These are phyloP conservation scores for Trichophaea hybrida DNA, from an alignment of 2,329 filamentous ascomycete genomes.

Conservation along the genomic window DNA sequence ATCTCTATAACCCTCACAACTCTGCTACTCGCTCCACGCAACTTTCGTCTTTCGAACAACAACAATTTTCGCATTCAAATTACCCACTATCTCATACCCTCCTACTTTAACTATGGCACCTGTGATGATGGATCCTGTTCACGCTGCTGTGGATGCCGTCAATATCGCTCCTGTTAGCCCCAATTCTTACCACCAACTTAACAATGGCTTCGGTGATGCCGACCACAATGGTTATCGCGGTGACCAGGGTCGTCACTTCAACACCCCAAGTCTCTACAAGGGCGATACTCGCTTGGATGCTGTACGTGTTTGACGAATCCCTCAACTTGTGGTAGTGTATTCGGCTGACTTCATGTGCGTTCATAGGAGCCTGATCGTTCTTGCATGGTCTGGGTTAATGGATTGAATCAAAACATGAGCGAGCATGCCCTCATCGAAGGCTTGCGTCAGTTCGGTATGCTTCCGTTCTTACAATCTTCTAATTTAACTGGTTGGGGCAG, in stretches of 20 bases:
- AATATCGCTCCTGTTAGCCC: background rate
- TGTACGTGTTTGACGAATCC: background rate
- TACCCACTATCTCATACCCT: background rate
- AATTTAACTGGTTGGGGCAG: background rate
- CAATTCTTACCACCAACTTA: background rate
- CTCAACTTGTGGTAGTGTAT: background rate
- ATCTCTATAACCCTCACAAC: background rate
- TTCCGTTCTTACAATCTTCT: background rate
- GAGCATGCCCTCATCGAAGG: constrained; percentile 18
- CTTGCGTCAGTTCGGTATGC: constrained; percentile 22
- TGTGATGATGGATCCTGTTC: constrained; percentile 7
- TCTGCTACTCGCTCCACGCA: no score
- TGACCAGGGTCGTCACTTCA: background rate
- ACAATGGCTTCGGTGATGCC: background rate
- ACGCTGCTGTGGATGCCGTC: background rate
- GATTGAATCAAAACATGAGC: constrained; percentile 13
- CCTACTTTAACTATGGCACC: background rate
- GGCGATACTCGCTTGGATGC: background rate
- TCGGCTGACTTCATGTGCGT: constrained; percentile 1
- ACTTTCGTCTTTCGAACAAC: background rate
- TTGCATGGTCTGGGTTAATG: constrained; percentile 21
- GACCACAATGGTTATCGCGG: background rate
- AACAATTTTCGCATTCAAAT: background rate
- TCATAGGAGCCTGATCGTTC: constrained; percentile 12
- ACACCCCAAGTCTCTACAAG: background rate